A percentile compares a stretch with the other conserved stretches of the same genome.
Evolutionary conservation across 345 rosid species (phyloP).

Genomic region (Eucalyptus marginata): DNA sequence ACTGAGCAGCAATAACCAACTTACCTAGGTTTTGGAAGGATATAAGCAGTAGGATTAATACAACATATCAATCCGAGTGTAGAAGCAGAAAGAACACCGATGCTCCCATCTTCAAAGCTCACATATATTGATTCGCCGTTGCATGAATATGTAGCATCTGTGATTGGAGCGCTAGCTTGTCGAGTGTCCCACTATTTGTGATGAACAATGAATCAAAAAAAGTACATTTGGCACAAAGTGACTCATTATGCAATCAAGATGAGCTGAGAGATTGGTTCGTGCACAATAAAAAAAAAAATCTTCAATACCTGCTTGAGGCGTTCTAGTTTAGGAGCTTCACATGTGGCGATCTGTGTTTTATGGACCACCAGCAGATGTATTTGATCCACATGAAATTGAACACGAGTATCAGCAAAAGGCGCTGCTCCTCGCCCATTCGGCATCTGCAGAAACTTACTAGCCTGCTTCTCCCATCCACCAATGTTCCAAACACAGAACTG

Average conservation of each 20-base stretch:
- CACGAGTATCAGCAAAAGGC: slow-evolving; percentile 58
- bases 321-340: slow-evolving; percentile 63
- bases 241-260: not conserved
- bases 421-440: slow-evolving; percentile 43
- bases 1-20: not conserved
- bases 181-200: slow-evolving; percentile 34
- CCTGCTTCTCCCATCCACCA: not conserved
- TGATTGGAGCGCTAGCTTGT: slow-evolving; percentile 63
- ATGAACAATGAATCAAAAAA: not conserved
- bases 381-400: slow-evolving; percentile 73
- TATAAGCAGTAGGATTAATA: slow-evolving; percentile 52
- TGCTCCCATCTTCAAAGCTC: slow-evolving; percentile 65
- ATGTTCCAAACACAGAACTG: slow-evolving; percentile 76
- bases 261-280: not conserved
- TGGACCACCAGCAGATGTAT: slow-evolving; percentile 59
- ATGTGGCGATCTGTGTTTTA: slow-evolving; percentile 73
- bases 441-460: slow-evolving; percentile 37
- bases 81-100: slow-evolving; percentile 48
- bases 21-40: slow-evolving; percentile 56
- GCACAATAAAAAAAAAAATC: not conserved
- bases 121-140: slow-evolving; percentile 69
- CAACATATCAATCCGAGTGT: slow-evolving; percentile 60
- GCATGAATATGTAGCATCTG: slow-evolving; percentile 78
- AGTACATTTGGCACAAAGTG: not conserved
- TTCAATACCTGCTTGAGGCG: slow-evolving; percentile 48